Evolutionary conservation across 169 alveolate genomes (phyloP), one percentile per base, ranked within the genome.

Genomic region (Besnoitia besnoiti): DNA sequence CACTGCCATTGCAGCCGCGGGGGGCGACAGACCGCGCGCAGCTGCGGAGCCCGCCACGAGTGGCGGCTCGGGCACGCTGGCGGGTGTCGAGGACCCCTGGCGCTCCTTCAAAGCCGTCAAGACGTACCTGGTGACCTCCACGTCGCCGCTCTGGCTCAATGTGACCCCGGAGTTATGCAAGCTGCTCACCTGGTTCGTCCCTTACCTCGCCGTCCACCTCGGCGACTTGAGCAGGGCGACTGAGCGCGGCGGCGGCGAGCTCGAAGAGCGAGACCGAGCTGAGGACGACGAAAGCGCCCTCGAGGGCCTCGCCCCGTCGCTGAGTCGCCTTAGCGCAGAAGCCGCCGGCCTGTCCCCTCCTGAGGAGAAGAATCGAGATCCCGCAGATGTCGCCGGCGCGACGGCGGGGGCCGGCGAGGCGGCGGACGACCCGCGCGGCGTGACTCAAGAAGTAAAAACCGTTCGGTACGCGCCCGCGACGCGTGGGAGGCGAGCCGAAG

Each of bases 101-200:
- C 93, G 94, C 24, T 93, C 87, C 42, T 95, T 94, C 85, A 84
- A 95, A 16, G 93, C 93, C 30, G 97, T 97, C 0, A 96, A 94
- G 73, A 96, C 96, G 76, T 95, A 94, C 40, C 90, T 96, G 87
- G 80, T 97, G 35, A 90, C 96, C 51, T 94, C 97, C 88, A 93
- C 87, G 67, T 94, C 95, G 24, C 97, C 96, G 73, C 91, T 97
- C 39, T 93, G 97, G 96, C 94, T 96, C 46, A 97, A 97, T 95
- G 91, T 96, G 90, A 97, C 98, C 2, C 98, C 98, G 35, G 96
- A 95, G 93, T 92, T 97, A 49, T 95, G 97, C 91, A 96, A 96
- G 84, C 92, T 97, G 76, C 94, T 97, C 35, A 89, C 96, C 42
- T 91, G 97, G 95, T 96, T 97, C 85, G 85, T 96, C 35, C 98